Base-by-base conservation (phyloP, 768 basidiomycete species). In the Trametes gibbosa region DNA sequence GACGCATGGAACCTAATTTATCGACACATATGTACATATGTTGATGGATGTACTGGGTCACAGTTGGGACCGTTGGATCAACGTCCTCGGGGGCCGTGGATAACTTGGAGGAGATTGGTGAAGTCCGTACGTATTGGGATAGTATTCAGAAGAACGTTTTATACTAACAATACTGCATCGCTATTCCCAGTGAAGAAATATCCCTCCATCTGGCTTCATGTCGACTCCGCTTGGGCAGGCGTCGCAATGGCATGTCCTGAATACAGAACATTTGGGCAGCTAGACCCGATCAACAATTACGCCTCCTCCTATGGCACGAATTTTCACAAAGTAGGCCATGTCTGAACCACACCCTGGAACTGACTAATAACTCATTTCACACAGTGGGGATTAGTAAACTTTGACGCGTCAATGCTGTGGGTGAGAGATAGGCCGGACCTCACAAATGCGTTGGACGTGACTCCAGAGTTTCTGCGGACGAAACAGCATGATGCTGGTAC, bases 191-290 rank as follows among this genome's bases (percentile, higher is more conserved):
- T 81, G 4, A 76, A 81, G 54, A 74, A 81, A 0, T 72, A 83
- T 62, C 86, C 90, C 0, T 82, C 81, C 1, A 65, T 94, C 1
- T 95, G 90, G 86, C 69, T 96, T 0, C 95, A 98, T 67, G 79
- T 97, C 19, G 95, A 98, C 69, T 86, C 89, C 0, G 89, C 91
- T 0, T 98, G 95, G 95, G 95, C 91, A 0, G 95, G 95, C 2
- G 81, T 92, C 16, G 83, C 85, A 0, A 79, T 95, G 41, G 79
- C 86, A 0, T 90, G 92, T 62, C 92, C 92, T 0, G 93, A 97
- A 69, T 80, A 80, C 62, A 83, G 93, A 27, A 75, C 81, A 12
- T 61, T 69, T 8, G 81, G 87, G 5, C 79, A 82, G 50, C 77
- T 96, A 17, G 73, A 81, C 2, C 82, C 84, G 2, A 86, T 95